These are phyloP conservation scores for Boletus subcaerulescens DNA, from an alignment of 768 basidiomycete species.

Conservation along the genomic window DNA sequence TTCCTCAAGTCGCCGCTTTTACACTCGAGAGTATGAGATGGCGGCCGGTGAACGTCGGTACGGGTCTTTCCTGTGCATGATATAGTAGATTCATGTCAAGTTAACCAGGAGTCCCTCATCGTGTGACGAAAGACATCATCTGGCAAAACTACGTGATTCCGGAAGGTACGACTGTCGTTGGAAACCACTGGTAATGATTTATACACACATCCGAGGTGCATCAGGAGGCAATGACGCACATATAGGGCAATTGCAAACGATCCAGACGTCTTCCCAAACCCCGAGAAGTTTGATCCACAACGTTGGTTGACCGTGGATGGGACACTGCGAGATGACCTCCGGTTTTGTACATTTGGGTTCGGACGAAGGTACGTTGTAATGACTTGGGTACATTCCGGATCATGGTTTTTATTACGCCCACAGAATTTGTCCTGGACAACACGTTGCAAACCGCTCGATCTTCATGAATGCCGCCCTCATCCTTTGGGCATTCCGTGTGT, in stretches of 20 bases:
- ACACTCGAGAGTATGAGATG: slow-evolving; percentile 36
- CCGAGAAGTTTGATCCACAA: slow-evolving; percentile 10
- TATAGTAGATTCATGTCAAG: slow-evolving; percentile 20
- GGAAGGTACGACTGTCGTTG: slow-evolving; percentile 5
- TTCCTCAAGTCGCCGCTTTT: slow-evolving; percentile 38
- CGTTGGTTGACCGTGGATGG: slow-evolving; percentile 3
- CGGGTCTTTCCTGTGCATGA: background rate
- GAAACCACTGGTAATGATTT: slow-evolving; percentile 10
- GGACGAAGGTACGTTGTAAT: background rate
- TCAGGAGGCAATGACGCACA: background rate
- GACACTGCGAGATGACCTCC: slow-evolving; percentile 1
- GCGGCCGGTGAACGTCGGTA: slow-evolving; percentile 33
- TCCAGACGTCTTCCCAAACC: slow-evolving; percentile 8
- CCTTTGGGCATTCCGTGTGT: slow-evolving; percentile 5
- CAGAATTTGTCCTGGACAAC: slow-evolving; percentile 2
- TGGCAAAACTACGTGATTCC: slow-evolving; percentile 40
- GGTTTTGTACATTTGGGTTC: slow-evolving; percentile 7
- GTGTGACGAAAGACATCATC: slow-evolving; percentile 55
- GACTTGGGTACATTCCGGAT: no score
- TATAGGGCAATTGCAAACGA: slow-evolving; percentile 13
- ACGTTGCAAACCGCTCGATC: slow-evolving; percentile 4
- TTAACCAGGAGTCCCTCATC: slow-evolving; percentile 51
- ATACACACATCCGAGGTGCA: background rate
- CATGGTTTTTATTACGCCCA: no score
- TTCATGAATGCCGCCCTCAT: background rate